Evolutionary conservation across 106 monocot genomes (phyloP), one percentile per base, ranked within the genome.

Genomic region (Acorus calamus): DNA sequence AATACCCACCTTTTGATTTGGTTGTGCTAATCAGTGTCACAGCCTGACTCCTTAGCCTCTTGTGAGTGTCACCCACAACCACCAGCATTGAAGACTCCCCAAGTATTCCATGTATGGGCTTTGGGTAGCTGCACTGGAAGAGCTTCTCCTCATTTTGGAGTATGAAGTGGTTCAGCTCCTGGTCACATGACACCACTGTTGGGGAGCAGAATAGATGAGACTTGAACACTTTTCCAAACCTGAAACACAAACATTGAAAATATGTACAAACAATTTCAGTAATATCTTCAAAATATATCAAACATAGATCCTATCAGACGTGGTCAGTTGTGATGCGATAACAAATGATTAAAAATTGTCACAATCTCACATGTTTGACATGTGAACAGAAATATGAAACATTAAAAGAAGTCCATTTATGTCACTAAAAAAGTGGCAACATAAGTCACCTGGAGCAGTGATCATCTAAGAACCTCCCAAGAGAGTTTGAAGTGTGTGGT

Each of bases 141-240:
- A 88, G 71, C 71, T 69, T 79, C 66, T 88, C 92, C 71, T 93
- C 92, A 60, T 93, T 93, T 67, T 93, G 92, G 42, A 93, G 83
- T 63, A 93, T 83, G 76, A 88, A 88, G 55, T 85, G 85, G 83
- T 93, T 93, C 4, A 93, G 81, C 56, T 88, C 88, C 51, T 77
- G 76, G 80, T 93, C 92, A 48, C 88, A 82, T 50, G 92, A 93
- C 12, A 93, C 88, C 12, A 93, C 69, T 53, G 92, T 83, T 59
- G 92, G 92, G 44, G 77, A 72, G 76, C 74, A 77, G 69, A 93
- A 93, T 42, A 93, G 78, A 60, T 93, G 84, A 42, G 88, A 83
- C 80, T 71, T 85, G 85, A 88, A 93, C 61, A 93, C 80, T 60
- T 72, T 85, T 55, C 92, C 92, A 72, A 80, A 93, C 78, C 92